A percentile compares a stretch with the other conserved stretches of the same genome.
Conservation (phyloP, 2,329 filamentous ascomycete genomes). For the Colletotrichum abscissum region DNA sequence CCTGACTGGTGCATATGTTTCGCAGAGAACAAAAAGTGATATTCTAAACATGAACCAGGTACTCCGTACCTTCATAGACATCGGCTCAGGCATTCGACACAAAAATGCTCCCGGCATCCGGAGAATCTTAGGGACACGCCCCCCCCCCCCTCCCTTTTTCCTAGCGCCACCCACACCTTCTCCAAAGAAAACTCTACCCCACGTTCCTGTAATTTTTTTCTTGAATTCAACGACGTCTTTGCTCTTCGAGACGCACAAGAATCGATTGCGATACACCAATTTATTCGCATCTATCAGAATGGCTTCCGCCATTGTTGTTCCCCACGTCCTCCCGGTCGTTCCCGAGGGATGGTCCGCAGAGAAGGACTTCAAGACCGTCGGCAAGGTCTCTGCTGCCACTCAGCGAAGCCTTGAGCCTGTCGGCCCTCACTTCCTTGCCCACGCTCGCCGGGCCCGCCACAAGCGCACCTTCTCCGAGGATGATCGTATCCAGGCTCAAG, state of each 20-base stretch:
- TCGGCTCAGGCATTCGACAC: too few species aligned
- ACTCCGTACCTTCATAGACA: not conserved
- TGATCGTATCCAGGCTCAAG: slow-evolving; percentile 95
- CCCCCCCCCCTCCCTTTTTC: not conserved
- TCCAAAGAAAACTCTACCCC: slow-evolving; percentile 13
- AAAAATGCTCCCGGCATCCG: not conserved
- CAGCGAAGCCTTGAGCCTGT: slow-evolving; percentile 95
- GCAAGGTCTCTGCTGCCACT: slow-evolving; percentile 79
- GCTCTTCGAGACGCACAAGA: slow-evolving; percentile 1
- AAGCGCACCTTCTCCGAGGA: slow-evolving; percentile 99
- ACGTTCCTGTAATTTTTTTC: slow-evolving; percentile 15
- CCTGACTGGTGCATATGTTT: not conserved
- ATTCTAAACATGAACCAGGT: not conserved
- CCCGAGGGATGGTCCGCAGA: slow-evolving; percentile 86
- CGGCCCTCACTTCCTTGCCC: slow-evolving; percentile 96
- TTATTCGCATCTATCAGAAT: slow-evolving; percentile 56
- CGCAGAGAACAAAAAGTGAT: not conserved
- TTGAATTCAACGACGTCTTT: not conserved
- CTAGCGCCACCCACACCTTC: not conserved
- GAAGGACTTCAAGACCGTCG: slow-evolving; percentile 91
- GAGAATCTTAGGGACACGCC: slow-evolving; percentile 1
- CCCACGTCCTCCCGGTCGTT: slow-evolving; percentile 78
- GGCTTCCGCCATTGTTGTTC: slow-evolving; percentile 71
- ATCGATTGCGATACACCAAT: slow-evolving; percentile 12
- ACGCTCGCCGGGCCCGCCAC: slow-evolving; percentile 94